phyloP scores from a whole-genome alignment of 164 flowering plant genomes.

The Cinnamomum micranthum region DNA sequence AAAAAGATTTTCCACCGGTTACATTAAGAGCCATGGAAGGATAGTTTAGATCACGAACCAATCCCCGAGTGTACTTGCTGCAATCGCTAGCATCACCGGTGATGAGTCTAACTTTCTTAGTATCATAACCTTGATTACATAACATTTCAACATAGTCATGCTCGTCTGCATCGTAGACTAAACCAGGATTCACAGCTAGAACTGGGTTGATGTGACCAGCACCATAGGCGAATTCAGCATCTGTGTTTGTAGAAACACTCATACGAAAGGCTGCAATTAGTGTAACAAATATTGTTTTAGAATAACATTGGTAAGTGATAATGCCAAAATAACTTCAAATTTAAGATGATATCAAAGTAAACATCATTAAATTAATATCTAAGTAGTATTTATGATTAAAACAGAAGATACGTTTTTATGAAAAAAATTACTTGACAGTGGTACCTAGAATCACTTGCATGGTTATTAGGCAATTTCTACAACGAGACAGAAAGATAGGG shows the following conservation, averaged over 20 bases:
- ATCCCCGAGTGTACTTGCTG: slow-evolving; percentile 3
- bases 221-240: slow-evolving; percentile 42
- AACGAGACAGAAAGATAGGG: no score
- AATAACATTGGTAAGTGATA: no score
- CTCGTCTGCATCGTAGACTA: slow-evolving; percentile 30
- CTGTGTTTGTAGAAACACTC: not conserved
- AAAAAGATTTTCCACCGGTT: not conserved
- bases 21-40: slow-evolving; percentile 32
- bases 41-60: slow-evolving; percentile 28
- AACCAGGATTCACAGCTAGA: slow-evolving; percentile 40
- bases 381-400: no score
- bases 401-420: no score
- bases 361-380: no score
- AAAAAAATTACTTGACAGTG: no score
- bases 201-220: slow-evolving; percentile 49
- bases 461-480: no score
- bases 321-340: no score
- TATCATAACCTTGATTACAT: slow-evolving; percentile 26
- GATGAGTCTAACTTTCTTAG: slow-evolving; percentile 11
- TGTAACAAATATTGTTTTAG: no score
- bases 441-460: no score
- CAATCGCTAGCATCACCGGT: slow-evolving; percentile 27
- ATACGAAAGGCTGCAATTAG: not conserved
- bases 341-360: no score
- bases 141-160: slow-evolving; percentile 32